Conservation (phyloP, 2,329 filamentous ascomycete species). For the Trichophyton schoenleinii region DNA sequence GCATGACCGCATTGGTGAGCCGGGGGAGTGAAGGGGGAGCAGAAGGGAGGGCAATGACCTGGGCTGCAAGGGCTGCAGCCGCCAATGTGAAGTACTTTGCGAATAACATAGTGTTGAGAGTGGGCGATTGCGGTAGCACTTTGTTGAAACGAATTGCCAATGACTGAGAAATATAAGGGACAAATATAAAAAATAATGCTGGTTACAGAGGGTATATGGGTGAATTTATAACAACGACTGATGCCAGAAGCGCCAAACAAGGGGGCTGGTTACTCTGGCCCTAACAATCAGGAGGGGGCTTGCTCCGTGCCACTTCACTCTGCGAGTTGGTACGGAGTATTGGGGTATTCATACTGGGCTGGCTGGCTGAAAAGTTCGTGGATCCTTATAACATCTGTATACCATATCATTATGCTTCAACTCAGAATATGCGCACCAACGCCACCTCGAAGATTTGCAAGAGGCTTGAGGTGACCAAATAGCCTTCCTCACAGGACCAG, state of each 20-base stretch:
- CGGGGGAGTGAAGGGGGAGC: background rate
- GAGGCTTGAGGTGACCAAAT: too few relatives aligned
- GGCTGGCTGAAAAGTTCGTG: background rate
- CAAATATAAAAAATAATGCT: background rate
- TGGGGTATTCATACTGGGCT: background rate
- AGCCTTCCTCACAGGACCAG: too few relatives aligned
- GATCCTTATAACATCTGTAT: background rate
- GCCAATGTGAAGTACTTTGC: background rate
- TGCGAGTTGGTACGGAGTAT: background rate
- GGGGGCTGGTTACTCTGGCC: background rate
- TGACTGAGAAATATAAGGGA: background rate
- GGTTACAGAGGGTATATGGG: background rate
- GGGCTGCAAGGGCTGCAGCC: background rate
- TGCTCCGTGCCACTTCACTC: background rate
- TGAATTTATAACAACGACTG: background rate
- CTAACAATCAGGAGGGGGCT: background rate
- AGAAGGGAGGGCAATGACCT: background rate
- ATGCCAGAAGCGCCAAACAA: background rate
- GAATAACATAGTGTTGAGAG: background rate
- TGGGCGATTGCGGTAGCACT: background rate
- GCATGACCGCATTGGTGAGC: too few relatives aligned
- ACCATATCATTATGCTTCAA: background rate
- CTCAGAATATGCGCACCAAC: too few relatives aligned
- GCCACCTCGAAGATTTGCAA: too few relatives aligned
- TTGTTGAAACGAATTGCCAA: background rate